Conservation (phyloP, 768 basidiomycete genomes). For the Boletus subcaerulescens region DNA sequence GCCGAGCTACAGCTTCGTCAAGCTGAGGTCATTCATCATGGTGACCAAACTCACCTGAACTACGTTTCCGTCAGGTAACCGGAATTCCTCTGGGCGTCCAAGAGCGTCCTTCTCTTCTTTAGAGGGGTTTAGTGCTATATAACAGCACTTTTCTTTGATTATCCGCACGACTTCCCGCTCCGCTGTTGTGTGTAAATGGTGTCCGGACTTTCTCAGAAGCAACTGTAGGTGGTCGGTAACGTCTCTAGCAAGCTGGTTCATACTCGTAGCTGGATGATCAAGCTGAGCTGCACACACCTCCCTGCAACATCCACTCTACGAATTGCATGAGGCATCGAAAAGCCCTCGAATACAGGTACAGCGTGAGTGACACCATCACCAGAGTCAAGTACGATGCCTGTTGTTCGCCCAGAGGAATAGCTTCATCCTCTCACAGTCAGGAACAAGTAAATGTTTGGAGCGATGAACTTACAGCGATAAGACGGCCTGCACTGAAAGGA, state of each 20-base stretch:
- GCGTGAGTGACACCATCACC: slow-evolving; percentile 99
- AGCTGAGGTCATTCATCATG: slow-evolving; percentile 11
- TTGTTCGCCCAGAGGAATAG: slow-evolving; percentile 97
- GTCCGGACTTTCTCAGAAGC: slow-evolving; percentile 88
- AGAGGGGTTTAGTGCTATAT: slow-evolving; percentile 85
- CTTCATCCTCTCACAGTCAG: slow-evolving; percentile 41
- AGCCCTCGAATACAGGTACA: slow-evolving; percentile 98
- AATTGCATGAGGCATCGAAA: slow-evolving; percentile 98
- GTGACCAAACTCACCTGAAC: slow-evolving; percentile 62
- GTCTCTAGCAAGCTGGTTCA: slow-evolving; percentile 53
- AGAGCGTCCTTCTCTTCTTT: slow-evolving; percentile 93
- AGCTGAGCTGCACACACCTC: slow-evolving; percentile 48
- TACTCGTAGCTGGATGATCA: not conserved
- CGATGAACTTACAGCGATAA: slow-evolving; percentile 75
- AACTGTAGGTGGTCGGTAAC: slow-evolving; percentile 96
- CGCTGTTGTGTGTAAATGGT: slow-evolving; percentile 94
- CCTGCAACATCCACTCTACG: slow-evolving; percentile 95
- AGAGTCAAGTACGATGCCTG: slow-evolving; percentile 98
- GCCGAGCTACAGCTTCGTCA: slow-evolving; percentile 61
- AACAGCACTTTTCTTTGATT: slow-evolving; percentile 98
- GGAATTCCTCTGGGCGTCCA: slow-evolving; percentile 82
- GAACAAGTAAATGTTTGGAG: not conserved
- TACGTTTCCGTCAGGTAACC: slow-evolving; percentile 91
- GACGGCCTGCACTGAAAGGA: slow-evolving; percentile 96
- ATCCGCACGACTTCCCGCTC: slow-evolving; percentile 95